Evolutionary conservation across 306 rosid genomes (phyloP).

Genomic region (Cyamopsis tetragonoloba): DNA sequence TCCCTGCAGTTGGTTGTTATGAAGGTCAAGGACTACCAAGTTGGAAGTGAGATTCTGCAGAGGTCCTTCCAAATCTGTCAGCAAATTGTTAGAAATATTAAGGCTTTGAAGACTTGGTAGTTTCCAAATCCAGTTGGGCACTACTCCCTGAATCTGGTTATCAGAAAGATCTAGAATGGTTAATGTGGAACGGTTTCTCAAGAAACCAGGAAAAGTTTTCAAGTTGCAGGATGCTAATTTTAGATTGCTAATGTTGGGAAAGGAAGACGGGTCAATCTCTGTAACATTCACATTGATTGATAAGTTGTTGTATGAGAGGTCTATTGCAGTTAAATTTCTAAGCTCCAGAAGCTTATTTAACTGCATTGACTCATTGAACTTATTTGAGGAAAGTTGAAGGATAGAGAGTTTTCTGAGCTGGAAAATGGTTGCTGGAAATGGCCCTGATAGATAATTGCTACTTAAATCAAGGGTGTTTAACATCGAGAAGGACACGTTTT

Average conservation of each 20-base stretch:
- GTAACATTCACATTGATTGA: background rate
- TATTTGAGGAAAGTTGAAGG: slow-evolving; percentile 55
- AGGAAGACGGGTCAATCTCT: background rate
- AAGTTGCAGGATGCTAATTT: slow-evolving; percentile 43
- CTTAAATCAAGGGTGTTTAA: slow-evolving; percentile 47
- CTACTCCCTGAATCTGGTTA: slow-evolving; percentile 37
- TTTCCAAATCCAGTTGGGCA: slow-evolving; percentile 66
- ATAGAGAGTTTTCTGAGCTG: slow-evolving; percentile 26
- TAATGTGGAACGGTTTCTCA: slow-evolving; percentile 36
- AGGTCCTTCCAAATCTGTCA: slow-evolving; percentile 31
- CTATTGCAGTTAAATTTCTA: slow-evolving; percentile 38
- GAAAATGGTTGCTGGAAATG: slow-evolving; percentile 33
- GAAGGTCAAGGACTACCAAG: slow-evolving; percentile 37
- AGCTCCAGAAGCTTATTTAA: slow-evolving; percentile 19
- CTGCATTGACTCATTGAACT: slow-evolving; percentile 29
- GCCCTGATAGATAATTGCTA: slow-evolving; percentile 46
- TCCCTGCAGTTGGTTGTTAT: slow-evolving; percentile 37
- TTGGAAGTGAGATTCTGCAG: background rate
- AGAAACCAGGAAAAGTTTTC: slow-evolving; percentile 36
- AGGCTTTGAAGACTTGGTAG: slow-evolving; percentile 12
- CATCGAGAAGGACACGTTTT: background rate
- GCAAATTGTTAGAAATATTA: slow-evolving; percentile 53
- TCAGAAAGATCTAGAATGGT: slow-evolving; percentile 36
- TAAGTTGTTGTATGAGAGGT: slow-evolving; percentile 55
- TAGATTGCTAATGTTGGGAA: slow-evolving; percentile 26